A percentile compares a stretch with the other conserved stretches of the same genome.
Conservation (phyloP, 2,329 filamentous ascomycete genomes). For the Sporothrix variecibatus region DNA sequence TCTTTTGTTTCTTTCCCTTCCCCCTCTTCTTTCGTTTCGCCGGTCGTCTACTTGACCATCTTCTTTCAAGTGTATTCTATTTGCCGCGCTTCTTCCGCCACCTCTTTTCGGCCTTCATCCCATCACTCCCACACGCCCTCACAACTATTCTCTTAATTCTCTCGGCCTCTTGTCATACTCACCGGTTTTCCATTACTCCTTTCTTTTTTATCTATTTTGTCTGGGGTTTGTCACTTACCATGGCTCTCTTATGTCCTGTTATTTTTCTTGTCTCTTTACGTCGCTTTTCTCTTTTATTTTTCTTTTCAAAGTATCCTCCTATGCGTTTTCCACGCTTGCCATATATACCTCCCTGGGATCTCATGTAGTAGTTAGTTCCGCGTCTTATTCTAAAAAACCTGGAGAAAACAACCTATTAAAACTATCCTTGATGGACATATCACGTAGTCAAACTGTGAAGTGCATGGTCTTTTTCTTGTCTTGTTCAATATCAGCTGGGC, state of each 20-base stretch:
- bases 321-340: background rate
- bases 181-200: background rate
- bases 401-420: conserved; percentile 8
- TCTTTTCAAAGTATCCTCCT: background rate
- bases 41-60: background rate
- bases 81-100: background rate
- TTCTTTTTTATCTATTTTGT: background rate
- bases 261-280: background rate
- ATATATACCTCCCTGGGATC: conserved; percentile 26
- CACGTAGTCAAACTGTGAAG: background rate
- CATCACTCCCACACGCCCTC: background rate
- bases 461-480: background rate
- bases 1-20: background rate
- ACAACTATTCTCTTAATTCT: conserved; percentile 14
- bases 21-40: background rate
- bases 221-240: conserved; percentile 20
- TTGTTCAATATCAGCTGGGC: no score
- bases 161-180: conserved; percentile 8
- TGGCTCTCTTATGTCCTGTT: conserved; percentile 21
- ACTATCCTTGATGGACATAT: background rate
- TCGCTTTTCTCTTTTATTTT: background rate
- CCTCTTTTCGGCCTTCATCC: background rate
- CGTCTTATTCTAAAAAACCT: conserved; percentile 2
- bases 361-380: conserved; percentile 20
- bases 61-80: background rate